Conservation (phyloP, 495 filamentous ascomycete genomes). For the Pyrenula massariospora region DNA sequence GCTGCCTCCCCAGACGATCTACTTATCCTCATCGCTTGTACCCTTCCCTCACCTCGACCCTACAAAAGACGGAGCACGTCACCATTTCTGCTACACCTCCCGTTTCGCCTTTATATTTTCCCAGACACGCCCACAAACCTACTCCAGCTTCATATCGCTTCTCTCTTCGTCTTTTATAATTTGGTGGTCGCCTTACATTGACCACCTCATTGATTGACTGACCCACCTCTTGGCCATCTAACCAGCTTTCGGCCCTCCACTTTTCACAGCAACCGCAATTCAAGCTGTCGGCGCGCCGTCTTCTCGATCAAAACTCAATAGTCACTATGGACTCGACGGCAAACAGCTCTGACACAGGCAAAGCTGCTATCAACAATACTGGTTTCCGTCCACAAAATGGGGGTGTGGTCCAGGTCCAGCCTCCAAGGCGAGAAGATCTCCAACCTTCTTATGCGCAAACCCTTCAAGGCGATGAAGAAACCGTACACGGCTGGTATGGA, state of each 20-base stretch:
- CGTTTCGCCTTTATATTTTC: not conserved
- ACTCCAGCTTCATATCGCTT: too few species aligned
- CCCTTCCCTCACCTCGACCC: not conserved
- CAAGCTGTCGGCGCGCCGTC: not conserved
- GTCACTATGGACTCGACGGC: not conserved
- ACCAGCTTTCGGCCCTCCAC: not conserved
- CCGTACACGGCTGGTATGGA: constrained; percentile 86
- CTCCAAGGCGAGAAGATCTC: constrained; percentile 69
- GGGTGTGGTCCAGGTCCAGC: constrained; percentile 63
- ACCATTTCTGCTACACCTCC: not conserved
- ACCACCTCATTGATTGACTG: not conserved
- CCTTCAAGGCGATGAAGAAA: constrained; percentile 52
- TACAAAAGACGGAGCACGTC: not conserved
- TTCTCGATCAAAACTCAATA: not conserved
- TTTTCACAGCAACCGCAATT: not conserved
- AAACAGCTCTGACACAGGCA: constrained; percentile 17
- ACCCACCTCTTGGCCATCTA: not conserved
- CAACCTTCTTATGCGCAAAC: constrained; percentile 79
- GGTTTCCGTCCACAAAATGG: constrained; percentile 9
- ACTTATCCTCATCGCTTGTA: not conserved
- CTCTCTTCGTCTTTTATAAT: not conserved
- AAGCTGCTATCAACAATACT: constrained; percentile 23
- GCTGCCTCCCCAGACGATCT: too few species aligned
- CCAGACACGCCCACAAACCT: not conserved
- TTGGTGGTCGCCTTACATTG: not conserved